These are phyloP conservation scores for Elongisporangium undulatum DNA, from an alignment of 352 stramenopile genomes.

Conservation along the genomic window DNA sequence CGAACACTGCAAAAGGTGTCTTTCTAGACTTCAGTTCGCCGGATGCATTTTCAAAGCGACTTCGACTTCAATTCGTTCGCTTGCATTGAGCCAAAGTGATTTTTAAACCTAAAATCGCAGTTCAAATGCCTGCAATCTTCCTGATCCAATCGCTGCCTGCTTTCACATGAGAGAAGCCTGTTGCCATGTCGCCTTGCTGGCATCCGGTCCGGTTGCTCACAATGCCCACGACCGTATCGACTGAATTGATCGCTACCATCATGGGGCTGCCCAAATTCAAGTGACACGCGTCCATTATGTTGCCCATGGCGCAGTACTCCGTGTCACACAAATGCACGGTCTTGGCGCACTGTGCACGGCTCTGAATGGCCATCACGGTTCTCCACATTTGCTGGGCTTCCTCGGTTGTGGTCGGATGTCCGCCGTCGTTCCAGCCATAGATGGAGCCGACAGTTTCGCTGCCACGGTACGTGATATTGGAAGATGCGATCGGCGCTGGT, in stretches of 20 bases:
- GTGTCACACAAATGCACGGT: background rate
- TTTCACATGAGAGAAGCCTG: background rate
- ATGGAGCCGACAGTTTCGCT: background rate
- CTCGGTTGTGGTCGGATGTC: background rate
- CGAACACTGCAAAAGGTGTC: background rate
- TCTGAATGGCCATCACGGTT: background rate
- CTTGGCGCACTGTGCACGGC: background rate
- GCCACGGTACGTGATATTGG: background rate
- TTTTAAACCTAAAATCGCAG: no score
- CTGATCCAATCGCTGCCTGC: background rate
- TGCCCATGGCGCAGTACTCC: background rate
- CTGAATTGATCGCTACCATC: background rate
- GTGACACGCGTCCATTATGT: background rate
- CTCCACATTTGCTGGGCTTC: background rate
- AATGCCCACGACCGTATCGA: background rate
- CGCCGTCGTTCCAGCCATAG: background rate
- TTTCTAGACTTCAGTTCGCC: no score
- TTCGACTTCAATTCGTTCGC: no score
- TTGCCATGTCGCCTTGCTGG: background rate
- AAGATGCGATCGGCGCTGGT: background rate
- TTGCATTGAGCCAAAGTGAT: no score
- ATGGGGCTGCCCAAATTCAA: background rate
- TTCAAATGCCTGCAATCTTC: background rate
- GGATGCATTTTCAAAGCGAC: no score
- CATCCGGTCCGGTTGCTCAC: background rate